Evolutionary conservation across 2,329 filamentous ascomycete species (phyloP).

Genomic region (Calonectria pauciramosa): DNA sequence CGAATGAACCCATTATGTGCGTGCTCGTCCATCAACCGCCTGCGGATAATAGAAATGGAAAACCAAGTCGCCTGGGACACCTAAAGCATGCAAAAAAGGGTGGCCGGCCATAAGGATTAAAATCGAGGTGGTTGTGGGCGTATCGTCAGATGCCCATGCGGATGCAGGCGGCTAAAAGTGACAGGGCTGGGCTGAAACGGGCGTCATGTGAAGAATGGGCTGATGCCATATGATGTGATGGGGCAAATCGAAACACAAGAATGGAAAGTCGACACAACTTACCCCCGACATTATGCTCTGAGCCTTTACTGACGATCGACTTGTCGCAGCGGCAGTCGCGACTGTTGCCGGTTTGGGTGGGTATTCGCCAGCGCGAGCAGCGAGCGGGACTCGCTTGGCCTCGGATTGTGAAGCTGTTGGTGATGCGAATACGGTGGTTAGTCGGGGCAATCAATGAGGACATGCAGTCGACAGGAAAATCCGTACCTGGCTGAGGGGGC

Average conservation of each 20-base stretch:
- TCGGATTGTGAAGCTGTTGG: constrained; percentile 66
- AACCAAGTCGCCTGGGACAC: constrained; percentile 4
- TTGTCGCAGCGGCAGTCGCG: constrained; percentile 55
- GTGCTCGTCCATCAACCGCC: constrained; percentile 16
- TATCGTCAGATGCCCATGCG: constrained; percentile 22
- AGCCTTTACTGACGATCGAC: constrained; percentile 61
- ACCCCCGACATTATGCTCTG: constrained; percentile 55
- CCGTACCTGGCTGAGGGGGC: constrained; percentile 59
- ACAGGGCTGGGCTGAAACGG: constrained; percentile 28
- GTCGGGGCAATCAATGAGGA: constrained; percentile 3
- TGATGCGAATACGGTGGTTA: constrained; percentile 30
- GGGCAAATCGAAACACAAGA: constrained; percentile 25
- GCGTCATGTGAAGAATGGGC: constrained; percentile 13
- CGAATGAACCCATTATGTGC: constrained; percentile 20
- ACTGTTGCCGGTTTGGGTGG: constrained; percentile 53
- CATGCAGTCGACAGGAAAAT: background rate
- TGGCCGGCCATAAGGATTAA: constrained; percentile 10
- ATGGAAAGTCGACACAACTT: constrained; percentile 28
- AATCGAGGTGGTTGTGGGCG: constrained; percentile 4
- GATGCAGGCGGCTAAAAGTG: constrained; percentile 25
- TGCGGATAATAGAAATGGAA: constrained; percentile 14
- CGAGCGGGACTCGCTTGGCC: constrained; percentile 72
- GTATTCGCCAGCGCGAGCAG: constrained; percentile 68
- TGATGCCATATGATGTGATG: constrained; percentile 22
- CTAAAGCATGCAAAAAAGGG: background rate